Base-by-base conservation (phyloP, 768 basidiomycete genomes). In the Chalciporus pseudorubinellus region DNA sequence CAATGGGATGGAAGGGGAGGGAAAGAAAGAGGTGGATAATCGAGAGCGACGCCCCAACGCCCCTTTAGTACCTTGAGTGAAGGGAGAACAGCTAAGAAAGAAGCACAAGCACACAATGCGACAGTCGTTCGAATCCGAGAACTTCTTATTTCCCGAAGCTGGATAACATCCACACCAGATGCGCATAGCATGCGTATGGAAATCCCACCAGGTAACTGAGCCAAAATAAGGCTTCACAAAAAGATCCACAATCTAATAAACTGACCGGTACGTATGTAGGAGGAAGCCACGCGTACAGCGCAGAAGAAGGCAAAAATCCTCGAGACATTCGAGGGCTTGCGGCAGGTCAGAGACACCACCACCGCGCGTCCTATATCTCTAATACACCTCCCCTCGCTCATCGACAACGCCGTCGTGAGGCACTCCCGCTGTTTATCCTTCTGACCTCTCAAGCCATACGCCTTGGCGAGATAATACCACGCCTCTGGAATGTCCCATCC, bases 401-500 rank as follows among this genome's bases (percentile, higher is more conserved):
- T 67, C 52, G 73, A 69, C 57, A 95, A 66, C 16, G 93, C 92
- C 58, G 74, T 81, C 40, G 71, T 74, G 51, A 95, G 70, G 60
- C 88, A 89, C 66, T 94, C 89, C 48, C 80, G 75, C 61, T 90
- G 89, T 44, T 81, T 74, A 45, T 83, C 85, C 55, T 79, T 81
- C 45, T 86, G 78, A 2, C 80, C 86, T 61, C 90, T 91, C 58
- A 84, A 63, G 43, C 85, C 83, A 61, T 88, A 88, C 20, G 86
- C 87, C 61, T 85, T 91, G 6, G 85, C 90, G 13, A 98, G 77
- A 66, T 84, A 89, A 68, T 88, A 95, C 95, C 95, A 99, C 21
- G 89, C 95, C 66, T 98, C 95, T 0, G 94, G 82, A 2, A 89
- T 80, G 65, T 97, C 87, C 93, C 94, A 98, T 11, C 87, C 95